Base-by-base conservation (phyloP, 139 green algal genomes). In the Chlamydomonas sp. region DNA sequence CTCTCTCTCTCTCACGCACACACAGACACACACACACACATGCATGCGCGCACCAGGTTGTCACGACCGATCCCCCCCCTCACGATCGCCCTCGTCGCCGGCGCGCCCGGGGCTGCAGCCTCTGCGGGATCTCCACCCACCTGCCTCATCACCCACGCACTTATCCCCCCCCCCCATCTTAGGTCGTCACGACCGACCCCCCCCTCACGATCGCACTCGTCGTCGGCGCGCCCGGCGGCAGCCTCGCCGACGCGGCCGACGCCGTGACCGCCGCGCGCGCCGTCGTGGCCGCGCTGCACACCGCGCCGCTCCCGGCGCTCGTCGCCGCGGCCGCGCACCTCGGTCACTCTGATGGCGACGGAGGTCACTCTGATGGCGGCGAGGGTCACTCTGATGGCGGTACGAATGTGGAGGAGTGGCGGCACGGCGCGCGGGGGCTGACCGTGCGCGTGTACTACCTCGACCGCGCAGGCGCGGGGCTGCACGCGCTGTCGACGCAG, bases 361-460 rank as follows among this genome's bases (percentile, higher is more conserved):
- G 36, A 36, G 37, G 24, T 35, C 13, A 69, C 10, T 5, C 24
- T 3, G 37, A 58, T 5, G 24, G 20, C 22, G 28, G 22, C 20
- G 62, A 69, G 10, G 62, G 37, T 13, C 36, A 69, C 36, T 5
- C n/a, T 43, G 10, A 39, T 26, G 59, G 5, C 43, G 59, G 33
- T 36, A 33, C 20, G 20, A 13, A 50, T 28, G 28, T n/a, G 24
- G 35, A 69, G 16, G 62, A 5, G 36, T 69, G 62, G 62, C 62
- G 62, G 16, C 20, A 20, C 37, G 38, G 29, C 6, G 43, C 65
- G 3, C 28, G 3, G 13, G 65, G 65, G 8, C n/a, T 71, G 13
- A 71, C 3, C 6, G 39, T 71, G 3, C 26, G n/a, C 5, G 65
- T 71, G 3, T 71, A 48, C 39, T 71, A 69, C 62, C 22, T 69